phyloP scores from a whole-genome alignment of 75 land plant species.

The Pinus tabuliformis region DNA sequence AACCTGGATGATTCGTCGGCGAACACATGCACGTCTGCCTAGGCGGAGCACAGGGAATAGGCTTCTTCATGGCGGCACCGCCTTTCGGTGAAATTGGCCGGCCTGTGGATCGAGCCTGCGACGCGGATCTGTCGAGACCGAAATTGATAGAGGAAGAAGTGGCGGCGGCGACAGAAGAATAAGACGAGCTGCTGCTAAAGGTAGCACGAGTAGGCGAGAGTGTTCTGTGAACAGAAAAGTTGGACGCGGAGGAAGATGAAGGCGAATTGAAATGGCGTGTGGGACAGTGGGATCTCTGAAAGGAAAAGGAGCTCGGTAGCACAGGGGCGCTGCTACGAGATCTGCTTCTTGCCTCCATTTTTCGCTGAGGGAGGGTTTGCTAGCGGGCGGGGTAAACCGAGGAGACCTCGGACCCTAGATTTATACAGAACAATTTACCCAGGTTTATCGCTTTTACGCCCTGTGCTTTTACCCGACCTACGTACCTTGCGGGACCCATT shows the following conservation, averaged over 20 bases:
- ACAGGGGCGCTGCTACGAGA: background rate
- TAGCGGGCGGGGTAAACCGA: background rate
- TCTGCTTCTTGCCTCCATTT: conserved; percentile 3
- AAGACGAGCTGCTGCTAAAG: background rate
- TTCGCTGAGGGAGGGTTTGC: background rate
- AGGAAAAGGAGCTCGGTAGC: background rate
- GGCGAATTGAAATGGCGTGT: too few species aligned
- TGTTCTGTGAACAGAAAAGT: background rate
- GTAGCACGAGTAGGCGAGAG: background rate
- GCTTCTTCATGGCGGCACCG: background rate
- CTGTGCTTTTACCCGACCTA: too few species aligned
- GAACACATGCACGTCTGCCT: background rate
- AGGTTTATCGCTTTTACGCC: too few species aligned
- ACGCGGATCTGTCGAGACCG: background rate
- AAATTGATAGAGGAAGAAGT: background rate
- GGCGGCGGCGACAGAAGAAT: background rate
- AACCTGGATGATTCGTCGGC: background rate
- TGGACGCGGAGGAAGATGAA: too few species aligned
- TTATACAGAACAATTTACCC: too few species aligned
- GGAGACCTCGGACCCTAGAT: too few species aligned
- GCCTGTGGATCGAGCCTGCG: background rate
- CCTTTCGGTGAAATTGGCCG: background rate
- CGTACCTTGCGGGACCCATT: too few species aligned
- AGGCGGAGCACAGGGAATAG: background rate
- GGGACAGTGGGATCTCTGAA: too few species aligned